Evolutionary conservation across 2,329 filamentous ascomycete genomes (phyloP).

Genomic region (Scortechinia acanthostroma): DNA sequence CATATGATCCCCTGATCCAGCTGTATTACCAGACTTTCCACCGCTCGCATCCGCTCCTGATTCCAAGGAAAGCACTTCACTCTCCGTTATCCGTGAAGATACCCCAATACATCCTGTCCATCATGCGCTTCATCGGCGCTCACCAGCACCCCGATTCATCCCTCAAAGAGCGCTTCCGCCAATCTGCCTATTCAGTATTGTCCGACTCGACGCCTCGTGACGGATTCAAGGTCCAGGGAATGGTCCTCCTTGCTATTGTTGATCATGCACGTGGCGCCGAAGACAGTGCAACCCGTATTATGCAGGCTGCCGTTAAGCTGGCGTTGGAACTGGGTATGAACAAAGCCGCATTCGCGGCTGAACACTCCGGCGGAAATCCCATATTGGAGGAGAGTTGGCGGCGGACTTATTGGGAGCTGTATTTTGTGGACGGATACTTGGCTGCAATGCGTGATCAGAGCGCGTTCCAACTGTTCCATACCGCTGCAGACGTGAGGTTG

Average conservation of each 20-base stretch:
- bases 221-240: background rate
- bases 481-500: too few relatives aligned
- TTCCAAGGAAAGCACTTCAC: too few relatives aligned
- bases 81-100: too few relatives aligned
- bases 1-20: too few relatives aligned
- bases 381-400: constrained; percentile 2
- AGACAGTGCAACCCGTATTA: background rate
- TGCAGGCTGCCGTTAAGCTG: background rate
- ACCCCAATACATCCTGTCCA: too few relatives aligned
- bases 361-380: background rate
- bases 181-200: too few relatives aligned
- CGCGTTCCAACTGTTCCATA: too few relatives aligned
- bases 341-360: background rate
- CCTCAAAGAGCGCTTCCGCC: background rate
- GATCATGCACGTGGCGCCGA: background rate
- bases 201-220: background rate
- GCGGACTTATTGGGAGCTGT: constrained; percentile 2
- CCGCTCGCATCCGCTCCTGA: background rate
- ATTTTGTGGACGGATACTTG: background rate
- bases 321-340: constrained; percentile 1
- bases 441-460: too few relatives aligned
- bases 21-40: background rate
- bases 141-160: background rate
- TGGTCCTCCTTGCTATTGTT: background rate
- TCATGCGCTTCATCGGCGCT: background rate